Base-by-base conservation (phyloP, 331 rosid genomes). In the Phaseolus coccineus region DNA sequence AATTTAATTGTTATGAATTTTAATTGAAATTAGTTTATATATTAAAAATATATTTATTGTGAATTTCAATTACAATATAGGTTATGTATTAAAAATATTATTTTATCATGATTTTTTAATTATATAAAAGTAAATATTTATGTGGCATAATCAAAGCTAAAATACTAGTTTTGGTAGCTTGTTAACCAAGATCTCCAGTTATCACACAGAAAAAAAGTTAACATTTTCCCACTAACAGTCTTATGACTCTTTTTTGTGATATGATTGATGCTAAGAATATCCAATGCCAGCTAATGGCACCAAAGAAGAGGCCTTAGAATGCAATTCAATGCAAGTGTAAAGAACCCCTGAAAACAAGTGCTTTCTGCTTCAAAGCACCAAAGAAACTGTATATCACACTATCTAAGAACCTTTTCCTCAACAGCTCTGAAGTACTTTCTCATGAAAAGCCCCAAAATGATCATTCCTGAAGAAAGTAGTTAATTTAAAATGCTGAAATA, bases 331-430 rank as follows among this genome's bases (percentile, higher is more conserved):
- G 55, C 73, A 68, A 5, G 39, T 44, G 37, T 6, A 44, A 68
- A 68, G 56, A 44, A 67, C 27, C 78, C 44, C 5, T 75, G 19
- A 74, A 61, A 28, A 28, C 22, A 39, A 74, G 59, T 44, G 19
- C 22, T 15, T 74, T 61, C 13, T 61, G 66, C 65, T 33, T 30
- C 24, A 37, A 59, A 59, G 31, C 48, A 31, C 61, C 61, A 30
- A 28, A 74, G 5, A 6, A 3, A 33, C 14, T 16, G 44, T 12
- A 44, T 57, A 40, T 8, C 12, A 42, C 13, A 27, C n/a, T 74
- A 5, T 13, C 31, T 6, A 42, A 42, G 13, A 8, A 42, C 13
- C 4, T 42, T 42, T 42, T 42, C 24, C 39, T 46, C 30, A n/a
- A 74, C 28, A 37, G 55, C 28, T 56, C n/a, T 8, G 13, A 27